phyloP scores from a whole-genome alignment of 257 asterid genomes.

The Misopates orontium region DNA sequence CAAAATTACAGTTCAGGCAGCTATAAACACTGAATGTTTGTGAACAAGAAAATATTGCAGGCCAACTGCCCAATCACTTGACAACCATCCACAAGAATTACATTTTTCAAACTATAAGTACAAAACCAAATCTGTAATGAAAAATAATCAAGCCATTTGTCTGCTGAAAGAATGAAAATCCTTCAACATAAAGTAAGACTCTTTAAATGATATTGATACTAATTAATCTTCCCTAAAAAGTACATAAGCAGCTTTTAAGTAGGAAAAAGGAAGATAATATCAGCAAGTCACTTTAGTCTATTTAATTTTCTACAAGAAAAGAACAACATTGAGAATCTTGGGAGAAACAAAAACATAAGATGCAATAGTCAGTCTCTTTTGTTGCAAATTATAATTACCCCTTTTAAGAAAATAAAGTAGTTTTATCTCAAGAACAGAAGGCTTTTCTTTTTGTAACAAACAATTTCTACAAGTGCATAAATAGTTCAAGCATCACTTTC shows the following conservation, averaged over 20 bases:
- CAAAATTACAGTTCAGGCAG: not conserved
- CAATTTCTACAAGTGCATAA: conserved; percentile 8
- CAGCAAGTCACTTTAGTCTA: no score
- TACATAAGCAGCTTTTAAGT: not conserved
- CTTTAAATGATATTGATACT: not conserved
- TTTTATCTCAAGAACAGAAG: conserved; percentile 13
- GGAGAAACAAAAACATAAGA: no score
- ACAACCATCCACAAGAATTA: not conserved
- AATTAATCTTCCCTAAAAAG: not conserved
- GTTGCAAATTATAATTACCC: conserved; percentile 18
- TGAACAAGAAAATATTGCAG: not conserved
- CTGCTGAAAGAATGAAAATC: not conserved
- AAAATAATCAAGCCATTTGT: not conserved
- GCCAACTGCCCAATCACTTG: no score
- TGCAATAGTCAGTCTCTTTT: conserved; percentile 21
- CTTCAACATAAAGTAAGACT: not conserved
- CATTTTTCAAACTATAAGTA: not conserved
- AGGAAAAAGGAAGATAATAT: no score
- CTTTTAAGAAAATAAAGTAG: conserved; percentile 19
- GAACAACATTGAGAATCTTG: not conserved
- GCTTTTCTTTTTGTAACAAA: conserved; percentile 3
- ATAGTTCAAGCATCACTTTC: conserved; percentile 14
- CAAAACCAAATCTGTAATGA: not conserved
- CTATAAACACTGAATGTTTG: not conserved
- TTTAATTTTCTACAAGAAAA: no score